A percentile compares a stretch with the other conserved stretches of the same genome.
phyloP scores from a whole-genome alignment of 768 basidiomycete genomes.

The Calocybe cyanea region DNA sequence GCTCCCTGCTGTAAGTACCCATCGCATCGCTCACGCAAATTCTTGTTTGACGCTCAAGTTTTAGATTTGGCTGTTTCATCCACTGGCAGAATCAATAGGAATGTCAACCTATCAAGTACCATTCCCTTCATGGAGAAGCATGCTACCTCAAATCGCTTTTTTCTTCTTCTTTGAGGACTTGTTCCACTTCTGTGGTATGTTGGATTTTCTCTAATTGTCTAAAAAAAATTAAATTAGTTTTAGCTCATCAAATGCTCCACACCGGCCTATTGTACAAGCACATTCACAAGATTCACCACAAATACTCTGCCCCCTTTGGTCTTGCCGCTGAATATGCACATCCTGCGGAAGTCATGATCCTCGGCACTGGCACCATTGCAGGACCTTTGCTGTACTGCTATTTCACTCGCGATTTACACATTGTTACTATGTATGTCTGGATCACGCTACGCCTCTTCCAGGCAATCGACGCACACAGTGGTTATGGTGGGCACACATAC shows the following conservation, averaged over 20 bases:
- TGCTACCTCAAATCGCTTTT: slow-evolving; percentile 73
- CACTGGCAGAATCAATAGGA: slow-evolving; percentile 80
- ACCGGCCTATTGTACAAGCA: slow-evolving; percentile 81
- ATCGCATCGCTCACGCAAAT: background rate
- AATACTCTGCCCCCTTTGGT: slow-evolving; percentile 95
- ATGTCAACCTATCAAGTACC: slow-evolving; percentile 94
- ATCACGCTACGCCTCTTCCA: slow-evolving; percentile 93
- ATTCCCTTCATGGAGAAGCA: slow-evolving; percentile 68
- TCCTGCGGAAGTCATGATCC: slow-evolving; percentile 92
- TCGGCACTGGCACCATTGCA: slow-evolving; percentile 86
- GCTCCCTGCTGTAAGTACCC: slow-evolving; percentile 70
- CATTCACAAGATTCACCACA: slow-evolving; percentile 97
- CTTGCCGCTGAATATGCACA: slow-evolving; percentile 98
- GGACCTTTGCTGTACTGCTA: slow-evolving; percentile 86
- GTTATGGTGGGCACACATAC: slow-evolving; percentile 65
- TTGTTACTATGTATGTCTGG: slow-evolving; percentile 92
- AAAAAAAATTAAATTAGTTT: background rate
- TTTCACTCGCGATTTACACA: slow-evolving; percentile 76
- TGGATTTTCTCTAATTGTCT: background rate
- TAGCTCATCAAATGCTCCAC: slow-evolving; percentile 89
- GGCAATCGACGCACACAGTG: slow-evolving; percentile 95
- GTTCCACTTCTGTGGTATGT: slow-evolving; percentile 84
- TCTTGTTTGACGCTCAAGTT: background rate
- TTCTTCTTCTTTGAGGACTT: slow-evolving; percentile 97
- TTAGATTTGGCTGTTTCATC: slow-evolving; percentile 91